Evolutionary conservation across 768 basidiomycete genomes (phyloP), one percentile per base, ranked within the genome.

Genomic region (Pholiota conissans): DNA sequence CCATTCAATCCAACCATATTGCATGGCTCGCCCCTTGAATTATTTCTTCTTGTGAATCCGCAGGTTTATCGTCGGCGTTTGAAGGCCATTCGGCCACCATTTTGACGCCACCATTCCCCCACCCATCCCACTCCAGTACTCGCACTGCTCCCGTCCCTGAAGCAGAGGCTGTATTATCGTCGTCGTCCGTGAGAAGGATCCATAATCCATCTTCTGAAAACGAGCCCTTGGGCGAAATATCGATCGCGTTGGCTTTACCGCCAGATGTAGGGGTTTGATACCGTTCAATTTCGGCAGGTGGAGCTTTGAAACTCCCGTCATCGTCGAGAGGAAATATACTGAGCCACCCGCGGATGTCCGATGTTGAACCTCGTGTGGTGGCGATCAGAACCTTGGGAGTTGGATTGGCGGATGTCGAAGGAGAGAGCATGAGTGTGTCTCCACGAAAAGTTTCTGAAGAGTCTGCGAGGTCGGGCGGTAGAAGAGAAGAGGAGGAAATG

Each of bases 191-290:
- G 0, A 83, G 68, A 0, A 80, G 52, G 14, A 83, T 75, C 80
- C 80, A 83, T 9, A 79, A 64, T 0, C 72, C 76, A 10, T 70
- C 69, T 5, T 59, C 52, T n/a, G n/a, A n/a, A 11, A 40, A 59
- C 2, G 49, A 24, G 34, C 53, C 52, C 59, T 79, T 79, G 7
- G 70, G 54, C 5, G 72, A 59, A 5, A 82, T 54, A 54, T 82
- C 81, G 9, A 83, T 70, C 3, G 80, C 82, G 55, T 82, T 76
- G 11, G 82, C 82, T 68, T 79, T 82, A 1, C 82, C 81, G 11
- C 79, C 79, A 0, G 77, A 76, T 1, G 80, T 82, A 1, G 73
- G 71, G 0, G 80, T 80, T 57, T 82, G 72, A 59, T 70, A 78
- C 20, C 76, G 66, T 50, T 76, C 70, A 14, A 69, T 69, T 24